Evolutionary conservation across 23 red algal species (phyloP).

Genomic region (Gracilaria caudata): DNA sequence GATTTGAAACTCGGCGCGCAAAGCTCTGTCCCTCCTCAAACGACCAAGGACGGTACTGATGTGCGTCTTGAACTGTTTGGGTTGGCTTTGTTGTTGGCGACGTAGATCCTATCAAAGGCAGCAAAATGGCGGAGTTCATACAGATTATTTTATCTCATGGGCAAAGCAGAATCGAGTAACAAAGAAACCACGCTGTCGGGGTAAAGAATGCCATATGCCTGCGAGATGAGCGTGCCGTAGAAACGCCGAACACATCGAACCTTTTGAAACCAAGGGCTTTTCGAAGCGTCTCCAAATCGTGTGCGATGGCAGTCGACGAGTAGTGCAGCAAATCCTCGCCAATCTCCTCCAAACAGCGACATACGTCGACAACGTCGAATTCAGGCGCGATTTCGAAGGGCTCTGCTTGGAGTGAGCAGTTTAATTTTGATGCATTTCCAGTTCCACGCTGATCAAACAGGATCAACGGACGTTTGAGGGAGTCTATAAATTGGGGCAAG

Average conservation of each 20-base stretch:
- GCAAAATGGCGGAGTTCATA: not conserved
- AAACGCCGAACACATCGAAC: not conserved
- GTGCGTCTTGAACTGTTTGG: not conserved
- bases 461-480: constrained; percentile 1
- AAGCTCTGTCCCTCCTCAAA: not conserved
- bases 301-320: not conserved
- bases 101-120: not conserved
- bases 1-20: not conserved
- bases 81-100: not conserved
- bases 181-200: not conserved
- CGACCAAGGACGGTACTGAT: not conserved
- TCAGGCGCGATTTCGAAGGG: not conserved
- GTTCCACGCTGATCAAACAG: constrained; percentile 25
- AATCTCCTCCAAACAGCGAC: not conserved
- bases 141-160: not conserved
- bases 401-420: not conserved
- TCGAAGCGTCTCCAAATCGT: constrained; percentile 17
- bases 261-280: not conserved
- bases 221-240: constrained; percentile 11
- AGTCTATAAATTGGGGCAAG: not conserved
- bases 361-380: not conserved
- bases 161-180: not conserved
- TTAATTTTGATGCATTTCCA: not conserved
- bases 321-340: not conserved
- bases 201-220: constrained; percentile 5